Percentiles rank a stretch among this genome's conserved stretches.
These are phyloP conservation scores for Apiotrichum mycotoxinovorans DNA, from an alignment of 1,284 basidiomycete species.

Conservation along the genomic window DNA sequence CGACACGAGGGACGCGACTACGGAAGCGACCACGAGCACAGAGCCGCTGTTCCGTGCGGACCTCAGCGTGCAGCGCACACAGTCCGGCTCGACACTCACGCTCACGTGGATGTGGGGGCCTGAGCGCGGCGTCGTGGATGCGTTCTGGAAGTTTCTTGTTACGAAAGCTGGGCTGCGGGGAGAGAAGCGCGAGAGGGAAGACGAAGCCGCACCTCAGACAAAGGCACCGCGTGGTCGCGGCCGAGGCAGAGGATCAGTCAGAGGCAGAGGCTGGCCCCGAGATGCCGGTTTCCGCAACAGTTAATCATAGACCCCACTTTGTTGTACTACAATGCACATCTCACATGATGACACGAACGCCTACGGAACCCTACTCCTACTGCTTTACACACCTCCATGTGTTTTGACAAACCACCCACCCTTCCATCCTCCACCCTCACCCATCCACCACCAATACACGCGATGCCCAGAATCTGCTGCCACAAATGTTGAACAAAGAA, in stretches of 20 bases:
- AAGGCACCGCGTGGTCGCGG: no score
- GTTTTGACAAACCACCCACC: neutral
- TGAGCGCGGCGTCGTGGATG: slow-evolving; percentile 63
- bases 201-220: no score
- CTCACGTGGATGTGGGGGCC: slow-evolving; percentile 64
- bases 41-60: slow-evolving; percentile 35
- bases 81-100: slow-evolving; percentile 37
- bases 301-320: no score
- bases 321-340: slow-evolving; percentile 19
- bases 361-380: neutral
- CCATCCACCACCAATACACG: neutral
- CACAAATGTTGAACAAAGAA: neutral
- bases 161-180: slow-evolving; percentile 45
- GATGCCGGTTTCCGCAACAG: no score
- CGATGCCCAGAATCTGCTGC: neutral
- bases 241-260: neutral
- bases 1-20: neutral
- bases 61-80: slow-evolving; percentile 7
- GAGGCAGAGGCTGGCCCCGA: neutral
- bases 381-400: neutral
- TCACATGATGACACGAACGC: slow-evolving; percentile 9
- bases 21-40: neutral
- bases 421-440: neutral
- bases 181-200: neutral
- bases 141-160: slow-evolving; percentile 62